These are phyloP conservation scores for Populus hybrid DNA, from an alignment of 441 rosid species.

Conservation along the genomic window DNA sequence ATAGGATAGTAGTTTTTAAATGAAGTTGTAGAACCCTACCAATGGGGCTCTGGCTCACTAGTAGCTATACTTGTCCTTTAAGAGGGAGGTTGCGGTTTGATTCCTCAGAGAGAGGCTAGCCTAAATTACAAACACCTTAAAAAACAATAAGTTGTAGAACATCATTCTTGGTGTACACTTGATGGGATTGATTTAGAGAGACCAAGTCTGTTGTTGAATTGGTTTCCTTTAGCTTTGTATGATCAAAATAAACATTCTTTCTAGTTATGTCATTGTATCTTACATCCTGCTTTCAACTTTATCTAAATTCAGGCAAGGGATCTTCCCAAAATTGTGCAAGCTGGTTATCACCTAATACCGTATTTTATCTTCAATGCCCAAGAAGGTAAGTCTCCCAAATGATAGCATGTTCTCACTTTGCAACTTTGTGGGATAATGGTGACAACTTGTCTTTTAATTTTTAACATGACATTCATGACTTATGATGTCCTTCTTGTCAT, in stretches of 20 bases:
- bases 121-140: background rate
- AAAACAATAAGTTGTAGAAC: background rate
- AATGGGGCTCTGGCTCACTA: background rate
- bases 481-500: background rate
- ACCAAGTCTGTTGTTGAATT: too few species aligned
- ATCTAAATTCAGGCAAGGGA: constrained; percentile 78
- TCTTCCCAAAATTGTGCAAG: constrained; percentile 77
- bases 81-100: background rate
- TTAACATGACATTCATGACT: background rate
- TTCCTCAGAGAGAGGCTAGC: background rate
- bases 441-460: background rate
- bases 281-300: constrained; percentile 3
- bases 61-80: background rate
- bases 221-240: background rate
- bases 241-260: background rate
- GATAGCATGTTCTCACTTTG: background rate
- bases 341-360: constrained; percentile 74
- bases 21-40: background rate
- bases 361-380: constrained; percentile 84
- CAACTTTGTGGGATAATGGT: background rate
- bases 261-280: background rate
- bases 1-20: too few species aligned
- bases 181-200: background rate
- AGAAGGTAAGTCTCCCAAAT: constrained; percentile 56
- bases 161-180: background rate